A percentile compares a stretch with the other conserved stretches of the same genome.
Evolutionary conservation across 2,329 filamentous ascomycete species (phyloP).

Genomic region (Neonectria neomacrospora): DNA sequence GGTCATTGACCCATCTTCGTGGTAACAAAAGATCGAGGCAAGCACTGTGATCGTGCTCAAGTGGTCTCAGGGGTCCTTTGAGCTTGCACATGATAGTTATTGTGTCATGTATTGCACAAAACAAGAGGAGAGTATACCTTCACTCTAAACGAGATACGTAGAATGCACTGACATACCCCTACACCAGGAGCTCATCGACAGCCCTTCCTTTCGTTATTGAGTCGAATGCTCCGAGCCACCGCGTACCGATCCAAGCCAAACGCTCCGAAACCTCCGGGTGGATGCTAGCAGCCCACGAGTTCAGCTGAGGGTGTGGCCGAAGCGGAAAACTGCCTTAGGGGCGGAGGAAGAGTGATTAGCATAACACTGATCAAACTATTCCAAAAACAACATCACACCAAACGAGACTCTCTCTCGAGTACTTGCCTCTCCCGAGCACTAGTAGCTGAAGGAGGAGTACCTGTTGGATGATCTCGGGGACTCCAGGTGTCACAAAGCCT

Average conservation of each 20-base stretch:
- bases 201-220: background rate
- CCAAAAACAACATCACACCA: background rate
- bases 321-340: background rate
- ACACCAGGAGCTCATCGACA: background rate
- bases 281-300: background rate
- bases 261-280: background rate
- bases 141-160: background rate
- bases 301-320: background rate
- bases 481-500: no score
- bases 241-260: background rate
- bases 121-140: background rate
- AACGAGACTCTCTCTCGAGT: background rate
- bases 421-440: background rate
- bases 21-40: background rate
- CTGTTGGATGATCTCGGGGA: background rate
- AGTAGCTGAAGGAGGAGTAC: background rate
- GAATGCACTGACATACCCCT: background rate
- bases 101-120: no score
- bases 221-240: background rate
- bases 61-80: background rate
- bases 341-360: background rate
- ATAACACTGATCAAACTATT: background rate
- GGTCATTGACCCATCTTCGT: no score
- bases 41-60: background rate
- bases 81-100: background rate